Conservation (phyloP, 768 basidiomycete species). For the Naganishia antarctica region DNA sequence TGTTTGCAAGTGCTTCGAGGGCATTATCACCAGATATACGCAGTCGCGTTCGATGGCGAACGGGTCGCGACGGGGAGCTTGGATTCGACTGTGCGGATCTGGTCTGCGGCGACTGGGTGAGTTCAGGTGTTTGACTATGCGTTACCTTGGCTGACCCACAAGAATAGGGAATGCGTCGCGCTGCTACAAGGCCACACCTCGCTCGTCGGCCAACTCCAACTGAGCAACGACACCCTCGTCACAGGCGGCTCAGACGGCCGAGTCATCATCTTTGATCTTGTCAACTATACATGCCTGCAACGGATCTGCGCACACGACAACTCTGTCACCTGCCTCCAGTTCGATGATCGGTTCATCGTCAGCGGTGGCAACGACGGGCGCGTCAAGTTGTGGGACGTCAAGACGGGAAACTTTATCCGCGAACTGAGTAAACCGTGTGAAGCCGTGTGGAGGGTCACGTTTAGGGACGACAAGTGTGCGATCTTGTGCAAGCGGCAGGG, state of each 20-base stretch:
- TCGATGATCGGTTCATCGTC: slow-evolving; percentile 74
- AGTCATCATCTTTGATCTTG: slow-evolving; percentile 65
- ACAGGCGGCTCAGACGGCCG: slow-evolving; percentile 87
- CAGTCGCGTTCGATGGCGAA: slow-evolving; percentile 81
- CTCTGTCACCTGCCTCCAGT: slow-evolving; percentile 79
- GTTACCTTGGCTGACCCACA: neutral
- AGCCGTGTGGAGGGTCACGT: slow-evolving; percentile 70
- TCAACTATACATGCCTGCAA: slow-evolving; percentile 49
- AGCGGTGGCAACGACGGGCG: slow-evolving; percentile 74
- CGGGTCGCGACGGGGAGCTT: slow-evolving; percentile 78
- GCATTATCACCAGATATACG: slow-evolving; percentile 83
- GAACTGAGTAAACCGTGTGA: slow-evolving; percentile 74
- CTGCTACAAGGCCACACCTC: slow-evolving; percentile 86
- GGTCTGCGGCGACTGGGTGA: slow-evolving; percentile 81
- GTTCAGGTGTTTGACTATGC: slow-evolving; percentile 45
- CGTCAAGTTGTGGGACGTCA: slow-evolving; percentile 54
- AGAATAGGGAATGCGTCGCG: slow-evolving; percentile 66
- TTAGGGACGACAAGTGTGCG: slow-evolving; percentile 66
- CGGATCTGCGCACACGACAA: slow-evolving; percentile 82
- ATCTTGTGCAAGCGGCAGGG: slow-evolving; percentile 74
- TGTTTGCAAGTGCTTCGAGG: slow-evolving; percentile 77
- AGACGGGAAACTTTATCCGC: slow-evolving; percentile 64
- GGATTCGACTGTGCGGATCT: slow-evolving; percentile 87
- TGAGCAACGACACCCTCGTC: slow-evolving; percentile 61
- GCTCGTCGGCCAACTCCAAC: slow-evolving; percentile 83